Percentiles rank a stretch among this genome's conserved stretches.
phyloP scores from a whole-genome alignment of 805 yeast species.

The Metschnikowia gruessii region DNA sequence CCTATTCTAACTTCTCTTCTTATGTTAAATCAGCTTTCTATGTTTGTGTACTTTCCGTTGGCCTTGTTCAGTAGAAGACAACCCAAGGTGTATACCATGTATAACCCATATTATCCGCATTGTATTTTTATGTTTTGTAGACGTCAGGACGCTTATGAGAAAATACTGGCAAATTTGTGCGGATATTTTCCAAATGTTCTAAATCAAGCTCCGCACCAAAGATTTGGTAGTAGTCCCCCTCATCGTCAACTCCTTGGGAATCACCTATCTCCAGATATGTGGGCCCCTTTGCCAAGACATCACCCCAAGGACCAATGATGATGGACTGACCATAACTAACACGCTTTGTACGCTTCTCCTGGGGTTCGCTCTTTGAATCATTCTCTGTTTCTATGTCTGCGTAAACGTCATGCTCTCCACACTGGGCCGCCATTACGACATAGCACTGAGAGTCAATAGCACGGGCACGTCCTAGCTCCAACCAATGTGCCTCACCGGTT shows the following conservation, averaged over 20 bases:
- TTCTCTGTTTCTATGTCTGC: conserved; percentile 30
- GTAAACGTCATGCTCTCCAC: conserved; percentile 65
- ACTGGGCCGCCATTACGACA: conserved; percentile 87
- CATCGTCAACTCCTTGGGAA: conserved; percentile 19
- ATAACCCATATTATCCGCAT: not conserved
- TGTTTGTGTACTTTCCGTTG: too few relatives aligned
- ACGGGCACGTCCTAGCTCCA: conserved; percentile 69
- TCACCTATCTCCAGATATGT: conserved; percentile 28
- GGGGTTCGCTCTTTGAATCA: not conserved
- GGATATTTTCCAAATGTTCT: conserved; percentile 44
- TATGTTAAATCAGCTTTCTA: too few relatives aligned
- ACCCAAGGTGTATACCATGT: not conserved
- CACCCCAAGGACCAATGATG: conserved; percentile 92
- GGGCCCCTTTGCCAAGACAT: conserved; percentile 52
- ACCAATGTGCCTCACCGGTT: conserved; percentile 94
- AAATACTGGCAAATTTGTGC: conserved; percentile 76
- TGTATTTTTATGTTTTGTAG: not conserved
- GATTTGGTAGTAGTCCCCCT: conserved; percentile 39
- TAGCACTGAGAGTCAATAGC: conserved; percentile 88
- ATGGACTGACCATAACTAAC: conserved; percentile 84
- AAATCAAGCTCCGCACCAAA: conserved; percentile 68
- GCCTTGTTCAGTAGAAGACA: too few relatives aligned
- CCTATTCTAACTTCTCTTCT: too few relatives aligned
- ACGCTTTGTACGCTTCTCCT: conserved; percentile 35
- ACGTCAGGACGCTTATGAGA: conserved; percentile 67